Percentiles rank a stretch among this genome's conserved stretches.
These are phyloP conservation scores for Akanthomyces uredinophilus DNA, from an alignment of 2,329 filamentous ascomycete species.

Conservation along the genomic window DNA sequence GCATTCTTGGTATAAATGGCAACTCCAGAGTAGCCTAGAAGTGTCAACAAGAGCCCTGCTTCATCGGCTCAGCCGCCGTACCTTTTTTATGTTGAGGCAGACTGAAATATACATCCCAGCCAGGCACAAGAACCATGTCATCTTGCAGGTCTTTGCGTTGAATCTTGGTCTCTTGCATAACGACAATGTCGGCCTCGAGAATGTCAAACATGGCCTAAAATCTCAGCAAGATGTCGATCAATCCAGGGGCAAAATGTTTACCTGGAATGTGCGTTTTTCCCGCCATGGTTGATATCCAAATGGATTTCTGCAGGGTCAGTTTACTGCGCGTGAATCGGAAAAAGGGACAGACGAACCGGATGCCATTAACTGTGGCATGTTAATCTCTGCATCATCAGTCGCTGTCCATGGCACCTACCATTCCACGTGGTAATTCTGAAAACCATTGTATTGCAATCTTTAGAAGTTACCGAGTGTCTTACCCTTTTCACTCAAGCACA, in stretches of 20 bases:
- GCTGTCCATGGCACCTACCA: constrained; percentile 41
- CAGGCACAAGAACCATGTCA: constrained; percentile 91
- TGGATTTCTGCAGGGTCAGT: constrained; percentile 54
- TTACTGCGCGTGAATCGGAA: not conserved
- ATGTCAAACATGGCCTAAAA: constrained; percentile 84
- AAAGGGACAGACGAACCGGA: constrained; percentile 49
- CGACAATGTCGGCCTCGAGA: constrained; percentile 84
- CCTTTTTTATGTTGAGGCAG: constrained; percentile 92
- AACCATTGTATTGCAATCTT: constrained; percentile 48
- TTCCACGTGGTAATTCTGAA: constrained; percentile 85
- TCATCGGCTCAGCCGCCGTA: constrained; percentile 27
- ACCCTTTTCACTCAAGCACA: not conserved
- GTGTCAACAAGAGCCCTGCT: not conserved
- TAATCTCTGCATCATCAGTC: not conserved
- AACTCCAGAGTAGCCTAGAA: constrained; percentile 84
- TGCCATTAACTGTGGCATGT: constrained; percentile 63
- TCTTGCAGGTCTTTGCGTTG: constrained; percentile 86
- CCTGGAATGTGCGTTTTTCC: constrained; percentile 63
- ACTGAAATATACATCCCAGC: constrained; percentile 96
- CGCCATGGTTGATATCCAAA: constrained; percentile 84
- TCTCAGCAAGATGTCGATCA: not conserved
- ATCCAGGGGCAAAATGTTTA: constrained; percentile 25
- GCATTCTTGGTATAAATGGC: constrained; percentile 90
- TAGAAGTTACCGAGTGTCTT: not conserved
- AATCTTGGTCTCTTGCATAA: constrained; percentile 96